Evolutionary conservation across 1,284 basidiomycete genomes (phyloP).

Genomic region (Caloboletus inedulis): DNA sequence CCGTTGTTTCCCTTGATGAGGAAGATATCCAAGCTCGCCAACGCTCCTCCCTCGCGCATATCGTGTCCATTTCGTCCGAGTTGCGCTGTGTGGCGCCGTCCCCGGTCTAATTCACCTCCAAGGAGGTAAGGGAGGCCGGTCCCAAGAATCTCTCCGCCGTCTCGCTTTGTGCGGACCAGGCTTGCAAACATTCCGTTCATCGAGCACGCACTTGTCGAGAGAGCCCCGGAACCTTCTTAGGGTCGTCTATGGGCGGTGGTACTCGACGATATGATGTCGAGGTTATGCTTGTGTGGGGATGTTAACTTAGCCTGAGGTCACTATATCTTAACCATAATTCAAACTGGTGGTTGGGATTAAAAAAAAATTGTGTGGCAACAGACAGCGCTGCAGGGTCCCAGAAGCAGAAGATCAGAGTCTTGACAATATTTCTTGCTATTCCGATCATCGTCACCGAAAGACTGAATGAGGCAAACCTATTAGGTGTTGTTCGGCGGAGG

Average conservation of each 20-base stretch:
- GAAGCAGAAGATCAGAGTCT: too few species aligned
- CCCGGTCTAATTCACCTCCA: not conserved
- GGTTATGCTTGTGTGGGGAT: too few species aligned
- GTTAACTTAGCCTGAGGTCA: too few species aligned
- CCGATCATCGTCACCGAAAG: too few species aligned
- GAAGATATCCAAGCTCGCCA: conserved; percentile 34
- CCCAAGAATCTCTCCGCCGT: not conserved
- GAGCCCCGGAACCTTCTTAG: conserved; percentile 33
- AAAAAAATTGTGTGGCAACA: too few species aligned
- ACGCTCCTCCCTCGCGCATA: conserved; percentile 34
- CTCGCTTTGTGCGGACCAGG: conserved; percentile 3
- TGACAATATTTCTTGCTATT: too few species aligned
- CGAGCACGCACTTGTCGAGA: conserved; percentile 38
- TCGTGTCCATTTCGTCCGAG: conserved; percentile 42
- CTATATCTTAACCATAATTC: too few species aligned
- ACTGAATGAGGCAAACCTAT: too few species aligned
- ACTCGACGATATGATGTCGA: too few species aligned
- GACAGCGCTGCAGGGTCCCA: too few species aligned
- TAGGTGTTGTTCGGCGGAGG: too few species aligned
- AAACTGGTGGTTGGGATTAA: too few species aligned
- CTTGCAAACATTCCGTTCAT: conserved; percentile 44
- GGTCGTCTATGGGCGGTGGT: conserved; percentile 38
- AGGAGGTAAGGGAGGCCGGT: not conserved
- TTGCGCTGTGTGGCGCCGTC: conserved; percentile 39
- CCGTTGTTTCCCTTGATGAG: conserved; percentile 42